Base-by-base conservation (phyloP, 169 alveolate species). In the Eimeria necatrix region DNA sequence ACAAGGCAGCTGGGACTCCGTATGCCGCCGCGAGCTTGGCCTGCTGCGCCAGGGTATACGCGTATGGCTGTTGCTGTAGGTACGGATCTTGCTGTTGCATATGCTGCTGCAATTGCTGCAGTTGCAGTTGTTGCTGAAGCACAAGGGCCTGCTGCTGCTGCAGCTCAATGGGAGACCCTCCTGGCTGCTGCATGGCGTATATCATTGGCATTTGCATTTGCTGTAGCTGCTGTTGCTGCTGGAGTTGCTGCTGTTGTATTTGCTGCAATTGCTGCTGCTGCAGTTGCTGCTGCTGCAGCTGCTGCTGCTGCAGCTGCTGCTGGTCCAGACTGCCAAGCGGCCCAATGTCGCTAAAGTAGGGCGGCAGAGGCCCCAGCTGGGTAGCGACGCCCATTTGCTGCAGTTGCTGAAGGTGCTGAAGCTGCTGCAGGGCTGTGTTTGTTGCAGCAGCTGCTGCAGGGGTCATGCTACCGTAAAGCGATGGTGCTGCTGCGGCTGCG, bases 121-220 rank as follows among this genome's bases (percentile, higher is more conserved):
- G 85, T 20, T 48, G 51, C 52, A 14, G 64, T 52, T 81, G 90
- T 32, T 53, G 73, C 90, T n/a, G 49, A 46, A 74, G 60, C 60
- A 74, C 85, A 49, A 74, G 41, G 85, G 85, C 85, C 85, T 74
- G 85, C 59, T 74, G 85, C 59, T 74, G 85, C 59, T 74, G 85
- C 85, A 74, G 85, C 32, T 74, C 85, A 18, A 74, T 32, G 10
- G 85, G 85, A n/a, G 85, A 14, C 46, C 85, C 85, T 9, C 61
- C 59, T 32, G 85, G 85, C 85, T 74, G 85, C 85, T 74, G 85
- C 85, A 74, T 74, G 14, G 85, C 85, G 26, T 74, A 74, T 4
- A 74, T 49, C 59, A 74, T 48, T 74, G 85, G 85, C 85, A 74
- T 10, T 22, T 18, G 90, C 46, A 9, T 64, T 22, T 51, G 90